Evolutionary conservation across 2,329 filamentous ascomycete genomes (phyloP).

Genomic region (Cordyceps cateniannulata): DNA sequence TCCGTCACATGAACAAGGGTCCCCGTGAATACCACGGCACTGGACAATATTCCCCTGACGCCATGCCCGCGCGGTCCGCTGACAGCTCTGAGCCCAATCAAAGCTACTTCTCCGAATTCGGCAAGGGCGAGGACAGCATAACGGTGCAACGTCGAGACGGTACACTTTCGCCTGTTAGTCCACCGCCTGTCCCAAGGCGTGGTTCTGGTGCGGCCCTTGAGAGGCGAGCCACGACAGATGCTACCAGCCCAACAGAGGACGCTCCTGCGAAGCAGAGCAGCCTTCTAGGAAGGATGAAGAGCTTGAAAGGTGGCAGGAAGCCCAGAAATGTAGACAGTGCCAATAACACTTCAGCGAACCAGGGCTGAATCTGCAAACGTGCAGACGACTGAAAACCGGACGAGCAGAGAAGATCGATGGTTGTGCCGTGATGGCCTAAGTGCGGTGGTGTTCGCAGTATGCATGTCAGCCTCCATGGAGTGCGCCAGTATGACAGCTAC

Average conservation of each 20-base stretch:
- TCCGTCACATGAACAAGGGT: constrained; percentile 76
- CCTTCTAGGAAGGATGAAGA: constrained; percentile 74
- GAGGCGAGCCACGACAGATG: constrained; percentile 58
- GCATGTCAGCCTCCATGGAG: too few species aligned
- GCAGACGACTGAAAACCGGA: not conserved
- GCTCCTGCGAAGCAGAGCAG: constrained; percentile 46
- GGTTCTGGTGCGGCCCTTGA: constrained; percentile 45
- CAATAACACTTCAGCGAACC: constrained; percentile 12
- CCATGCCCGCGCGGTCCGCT: constrained; percentile 27
- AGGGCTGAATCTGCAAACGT: constrained; percentile 10
- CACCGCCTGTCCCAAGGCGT: constrained; percentile 40
- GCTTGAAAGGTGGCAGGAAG: constrained; percentile 63
- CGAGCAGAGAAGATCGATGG: not conserved
- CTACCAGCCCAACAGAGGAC: constrained; percentile 32
- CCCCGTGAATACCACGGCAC: constrained; percentile 53
- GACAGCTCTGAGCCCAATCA: constrained; percentile 52
- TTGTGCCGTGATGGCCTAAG: not conserved
- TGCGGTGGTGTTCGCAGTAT: too few species aligned
- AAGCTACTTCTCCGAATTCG: constrained; percentile 72
- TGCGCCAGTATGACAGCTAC: not conserved
- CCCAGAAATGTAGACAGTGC: constrained; percentile 32
- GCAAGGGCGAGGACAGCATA: constrained; percentile 46
- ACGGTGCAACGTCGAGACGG: constrained; percentile 35
- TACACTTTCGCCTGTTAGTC: constrained; percentile 47
- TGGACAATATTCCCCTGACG: constrained; percentile 38